phyloP scores from a whole-genome alignment of 768 basidiomycete genomes.

The Amanita pallidorosea region DNA sequence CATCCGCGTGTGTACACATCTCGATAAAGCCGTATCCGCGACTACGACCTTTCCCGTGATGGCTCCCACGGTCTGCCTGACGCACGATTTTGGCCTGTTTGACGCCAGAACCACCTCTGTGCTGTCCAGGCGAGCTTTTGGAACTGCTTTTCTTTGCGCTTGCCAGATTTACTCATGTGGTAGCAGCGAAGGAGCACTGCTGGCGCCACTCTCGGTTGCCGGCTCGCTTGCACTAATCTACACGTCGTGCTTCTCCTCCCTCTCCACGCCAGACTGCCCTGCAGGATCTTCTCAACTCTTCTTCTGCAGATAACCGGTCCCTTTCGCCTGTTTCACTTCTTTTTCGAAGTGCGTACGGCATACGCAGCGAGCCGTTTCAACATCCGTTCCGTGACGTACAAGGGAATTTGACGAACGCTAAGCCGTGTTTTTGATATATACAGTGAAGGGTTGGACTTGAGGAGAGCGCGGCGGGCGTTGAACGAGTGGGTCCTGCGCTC shows the following conservation, averaged over 20 bases:
- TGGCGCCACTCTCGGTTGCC: conserved; percentile 21
- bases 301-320: conserved; percentile 48
- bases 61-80: conserved; percentile 78
- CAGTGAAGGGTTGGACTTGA: conserved; percentile 86
- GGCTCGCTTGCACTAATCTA: conserved; percentile 16
- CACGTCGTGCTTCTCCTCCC: conserved; percentile 13
- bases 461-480: conserved; percentile 71
- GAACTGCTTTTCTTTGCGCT: conserved; percentile 13
- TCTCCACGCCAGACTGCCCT: conserved; percentile 8
- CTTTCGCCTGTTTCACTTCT: conserved; percentile 59
- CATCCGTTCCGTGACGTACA: conserved; percentile 82
- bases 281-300: conserved; percentile 54
- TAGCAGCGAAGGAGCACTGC: conserved; percentile 26
- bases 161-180: conserved; percentile 19
- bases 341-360: conserved; percentile 62
- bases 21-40: conserved; percentile 88
- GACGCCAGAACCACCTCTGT: conserved; percentile 28
- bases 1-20: conserved; percentile 79
- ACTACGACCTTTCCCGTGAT: conserved; percentile 75
- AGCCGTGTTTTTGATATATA: conserved; percentile 94
- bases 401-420: conserved; percentile 85
- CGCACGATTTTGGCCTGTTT: conserved; percentile 91
- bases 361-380: conserved; percentile 83
- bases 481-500: conserved; percentile 81
- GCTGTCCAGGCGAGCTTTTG: conserved; percentile 13